Conservation (phyloP, 345 rosid species). For the Murraya koenigii region DNA sequence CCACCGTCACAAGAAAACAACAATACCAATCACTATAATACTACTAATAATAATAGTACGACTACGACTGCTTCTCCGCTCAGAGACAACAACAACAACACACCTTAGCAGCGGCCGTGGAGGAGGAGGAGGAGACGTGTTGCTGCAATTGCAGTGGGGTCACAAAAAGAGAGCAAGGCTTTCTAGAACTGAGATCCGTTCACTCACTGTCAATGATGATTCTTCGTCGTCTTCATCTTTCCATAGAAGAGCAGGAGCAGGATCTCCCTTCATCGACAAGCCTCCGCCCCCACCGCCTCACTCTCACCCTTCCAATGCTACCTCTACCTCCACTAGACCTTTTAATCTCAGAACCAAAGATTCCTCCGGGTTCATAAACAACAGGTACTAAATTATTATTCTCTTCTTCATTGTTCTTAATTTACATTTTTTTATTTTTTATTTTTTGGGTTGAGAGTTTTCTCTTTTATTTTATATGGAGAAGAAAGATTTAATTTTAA, state of each 20-base stretch:
- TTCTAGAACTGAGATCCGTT: constrained; percentile 53
- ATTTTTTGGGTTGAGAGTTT: not conserved
- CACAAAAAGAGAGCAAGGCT: constrained; percentile 63
- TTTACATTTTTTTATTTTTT: not conserved
- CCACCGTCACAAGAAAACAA: constrained; percentile 21
- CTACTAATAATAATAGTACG: constrained; percentile 1
- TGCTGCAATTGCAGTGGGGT: constrained; percentile 71
- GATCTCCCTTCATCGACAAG: constrained; percentile 12
- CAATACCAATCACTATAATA: constrained; percentile 6
- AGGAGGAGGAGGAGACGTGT: constrained; percentile 45
- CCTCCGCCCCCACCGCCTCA: constrained; percentile 40
- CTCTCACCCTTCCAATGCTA: constrained; percentile 16
- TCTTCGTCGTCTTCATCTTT: constrained; percentile 53
- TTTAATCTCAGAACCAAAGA: constrained; percentile 39
- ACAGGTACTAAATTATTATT: constrained; percentile 32
- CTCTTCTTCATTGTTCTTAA: not conserved
- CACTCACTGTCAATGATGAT: constrained; percentile 42
- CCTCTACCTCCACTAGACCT: constrained; percentile 2
- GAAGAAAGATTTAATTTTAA: constrained; percentile 1
- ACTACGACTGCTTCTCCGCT: constrained; percentile 23
- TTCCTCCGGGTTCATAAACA: constrained; percentile 28
- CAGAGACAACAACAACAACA: constrained; percentile 16
- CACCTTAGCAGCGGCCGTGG: constrained; percentile 1
- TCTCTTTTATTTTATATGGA: not conserved
- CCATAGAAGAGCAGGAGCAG: constrained; percentile 44